Conservation (phyloP, 2,329 filamentous ascomycete genomes). For the Fusarium sp. region DNA sequence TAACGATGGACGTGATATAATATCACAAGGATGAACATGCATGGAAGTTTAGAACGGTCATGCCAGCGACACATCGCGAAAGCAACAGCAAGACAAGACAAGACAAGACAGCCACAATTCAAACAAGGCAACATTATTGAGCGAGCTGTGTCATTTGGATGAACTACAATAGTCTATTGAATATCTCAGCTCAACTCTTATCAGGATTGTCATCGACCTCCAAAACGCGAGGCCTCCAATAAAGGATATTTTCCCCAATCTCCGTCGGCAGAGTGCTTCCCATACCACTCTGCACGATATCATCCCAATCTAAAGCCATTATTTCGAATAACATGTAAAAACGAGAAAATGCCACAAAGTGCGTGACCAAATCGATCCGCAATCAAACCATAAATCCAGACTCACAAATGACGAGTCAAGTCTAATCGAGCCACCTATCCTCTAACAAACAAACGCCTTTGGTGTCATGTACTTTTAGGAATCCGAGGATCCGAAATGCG, state of each 20-base stretch:
- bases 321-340: constrained; percentile 40
- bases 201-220: constrained; percentile 32
- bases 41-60: no score
- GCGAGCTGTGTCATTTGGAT: constrained; percentile 13
- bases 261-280: constrained; percentile 26
- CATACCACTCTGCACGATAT: constrained; percentile 30
- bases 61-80: neutral
- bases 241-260: constrained; percentile 8
- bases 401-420: constrained; percentile 40
- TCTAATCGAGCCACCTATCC: constrained; percentile 44
- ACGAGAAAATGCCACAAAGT: constrained; percentile 30
- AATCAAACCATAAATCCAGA: constrained; percentile 43
- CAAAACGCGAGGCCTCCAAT: constrained; percentile 24
- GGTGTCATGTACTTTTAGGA: constrained; percentile 45
- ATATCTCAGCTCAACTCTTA: constrained; percentile 17
- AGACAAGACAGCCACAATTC: neutral
- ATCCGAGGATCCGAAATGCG: constrained; percentile 27
- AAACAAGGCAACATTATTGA: neutral
- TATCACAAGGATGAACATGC: no score
- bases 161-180: constrained; percentile 37
- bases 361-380: constrained; percentile 36
- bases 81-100: no score
- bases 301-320: constrained; percentile 47
- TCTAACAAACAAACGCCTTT: constrained; percentile 48
- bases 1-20: no score